A percentile compares a stretch with the other conserved stretches of the same genome.
These are phyloP conservation scores for Xanthoconium purpureum DNA, from an alignment of 768 basidiomycete species.

Conservation along the genomic window DNA sequence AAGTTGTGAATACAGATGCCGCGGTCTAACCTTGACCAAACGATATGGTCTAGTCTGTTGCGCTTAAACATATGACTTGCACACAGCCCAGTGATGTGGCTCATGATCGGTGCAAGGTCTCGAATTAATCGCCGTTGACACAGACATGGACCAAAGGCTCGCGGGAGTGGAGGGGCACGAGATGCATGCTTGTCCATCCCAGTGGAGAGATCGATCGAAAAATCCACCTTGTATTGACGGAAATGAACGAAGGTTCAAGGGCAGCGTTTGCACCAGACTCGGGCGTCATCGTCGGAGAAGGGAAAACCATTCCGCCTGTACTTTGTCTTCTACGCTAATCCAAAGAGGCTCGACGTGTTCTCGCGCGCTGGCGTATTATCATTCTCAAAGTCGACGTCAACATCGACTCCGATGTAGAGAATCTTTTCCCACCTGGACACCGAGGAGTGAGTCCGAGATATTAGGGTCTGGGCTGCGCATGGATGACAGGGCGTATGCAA, in stretches of 20 bases:
- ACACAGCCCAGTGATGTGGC: not conserved
- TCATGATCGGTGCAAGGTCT: not conserved
- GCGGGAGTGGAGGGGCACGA: conserved; percentile 10
- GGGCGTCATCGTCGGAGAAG: not conserved
- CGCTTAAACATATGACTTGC: not conserved
- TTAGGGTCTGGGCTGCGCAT: not conserved
- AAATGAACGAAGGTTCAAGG: not conserved
- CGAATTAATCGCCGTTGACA: not conserved
- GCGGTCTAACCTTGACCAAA: not conserved
- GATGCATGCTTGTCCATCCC: not conserved
- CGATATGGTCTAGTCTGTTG: not conserved
- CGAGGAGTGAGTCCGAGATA: not conserved
- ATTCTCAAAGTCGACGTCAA: not conserved
- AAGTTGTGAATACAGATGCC: not conserved
- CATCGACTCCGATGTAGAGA: not conserved
- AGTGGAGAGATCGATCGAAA: not conserved
- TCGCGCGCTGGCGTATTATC: not conserved
- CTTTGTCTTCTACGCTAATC: not conserved
- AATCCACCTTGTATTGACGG: not conserved
- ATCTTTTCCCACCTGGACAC: not conserved
- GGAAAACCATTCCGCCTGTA: not conserved
- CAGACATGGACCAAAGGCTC: conserved; percentile 11
- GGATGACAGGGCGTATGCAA: not conserved
- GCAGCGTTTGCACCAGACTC: not conserved
- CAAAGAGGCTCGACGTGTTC: not conserved